Evolutionary conservation across 768 basidiomycete species (phyloP).

Genomic region (Termitomyces sp.): DNA sequence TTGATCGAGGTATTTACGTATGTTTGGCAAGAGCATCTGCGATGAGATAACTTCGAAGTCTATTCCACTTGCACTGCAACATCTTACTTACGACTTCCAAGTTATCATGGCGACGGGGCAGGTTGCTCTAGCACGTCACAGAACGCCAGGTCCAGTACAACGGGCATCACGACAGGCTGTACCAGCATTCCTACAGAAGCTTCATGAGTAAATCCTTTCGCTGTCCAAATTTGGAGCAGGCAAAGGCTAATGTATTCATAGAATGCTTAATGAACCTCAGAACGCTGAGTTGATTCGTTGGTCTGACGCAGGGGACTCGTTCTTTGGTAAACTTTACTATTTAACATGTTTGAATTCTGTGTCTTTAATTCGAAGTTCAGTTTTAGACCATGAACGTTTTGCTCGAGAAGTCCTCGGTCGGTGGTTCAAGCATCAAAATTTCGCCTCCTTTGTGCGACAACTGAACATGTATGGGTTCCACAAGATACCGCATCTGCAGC

Average conservation of each 20-base stretch:
- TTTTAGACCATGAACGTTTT: conserved; percentile 89
- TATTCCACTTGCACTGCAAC: neutral
- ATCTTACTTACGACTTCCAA: neutral
- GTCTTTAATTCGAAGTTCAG: conserved; percentile 36
- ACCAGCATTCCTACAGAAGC: conserved; percentile 90
- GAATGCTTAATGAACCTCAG: conserved; percentile 88
- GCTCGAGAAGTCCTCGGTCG: conserved; percentile 85
- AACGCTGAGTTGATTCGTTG: conserved; percentile 88
- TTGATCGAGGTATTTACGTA: conserved; percentile 2
- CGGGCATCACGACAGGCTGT: conserved; percentile 39
- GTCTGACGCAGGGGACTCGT: conserved; percentile 89
- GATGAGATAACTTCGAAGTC: conserved; percentile 17
- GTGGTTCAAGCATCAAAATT: conserved; percentile 98
- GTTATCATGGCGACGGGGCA: conserved; percentile 30
- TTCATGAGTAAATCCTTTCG: conserved; percentile 70
- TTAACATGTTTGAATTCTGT: neutral
- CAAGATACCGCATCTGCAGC: conserved; percentile 94
- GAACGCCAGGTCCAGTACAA: conserved; percentile 28
- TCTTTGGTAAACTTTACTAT: conserved; percentile 61
- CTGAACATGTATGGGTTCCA: conserved; percentile 97
- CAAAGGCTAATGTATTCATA: conserved; percentile 27
- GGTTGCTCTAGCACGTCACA: conserved; percentile 24
- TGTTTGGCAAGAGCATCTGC: conserved; percentile 11
- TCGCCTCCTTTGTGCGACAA: conserved; percentile 88
- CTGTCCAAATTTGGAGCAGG: neutral